These are phyloP conservation scores for Alisma plantagoaquatica DNA, from an alignment of 106 monocot species.

Conservation along the genomic window DNA sequence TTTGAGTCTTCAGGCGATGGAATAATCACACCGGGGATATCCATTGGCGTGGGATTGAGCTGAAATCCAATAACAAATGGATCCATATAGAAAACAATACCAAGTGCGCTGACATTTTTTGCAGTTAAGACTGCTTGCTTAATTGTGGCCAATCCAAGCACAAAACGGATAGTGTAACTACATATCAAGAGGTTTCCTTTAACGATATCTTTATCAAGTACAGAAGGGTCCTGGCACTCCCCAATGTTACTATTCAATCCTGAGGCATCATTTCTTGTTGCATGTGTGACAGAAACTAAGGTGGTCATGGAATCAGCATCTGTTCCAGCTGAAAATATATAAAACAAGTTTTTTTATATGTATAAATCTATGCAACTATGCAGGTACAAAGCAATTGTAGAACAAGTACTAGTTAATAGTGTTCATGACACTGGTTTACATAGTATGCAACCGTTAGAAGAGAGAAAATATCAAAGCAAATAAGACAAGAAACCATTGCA, in stretches of 20 bases:
- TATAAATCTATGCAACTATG: too few species aligned
- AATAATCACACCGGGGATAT: conserved; percentile 79
- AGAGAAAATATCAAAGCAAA: too few species aligned
- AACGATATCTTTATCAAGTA: conserved; percentile 42
- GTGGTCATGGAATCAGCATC: conserved; percentile 60
- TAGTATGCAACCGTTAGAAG: too few species aligned
- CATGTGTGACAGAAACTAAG: conserved; percentile 68
- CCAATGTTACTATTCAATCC: conserved; percentile 32
- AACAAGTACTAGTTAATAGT: too few species aligned
- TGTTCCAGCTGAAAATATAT: conserved; percentile 59
- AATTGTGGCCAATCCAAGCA: conserved; percentile 80
- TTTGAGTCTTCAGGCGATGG: conserved; percentile 85
- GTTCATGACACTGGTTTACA: too few species aligned
- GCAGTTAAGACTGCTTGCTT: conserved; percentile 82
- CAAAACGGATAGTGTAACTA: conserved; percentile 79
- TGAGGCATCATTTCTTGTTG: conserved; percentile 40
- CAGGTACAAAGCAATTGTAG: too few species aligned
- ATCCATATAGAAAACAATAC: conserved; percentile 88
- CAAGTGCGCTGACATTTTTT: conserved; percentile 78
- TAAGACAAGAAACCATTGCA: too few species aligned
- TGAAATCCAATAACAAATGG: conserved; percentile 88
- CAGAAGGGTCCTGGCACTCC: conserved; percentile 90
- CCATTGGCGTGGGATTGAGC: conserved; percentile 89
- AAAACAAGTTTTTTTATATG: too few species aligned
- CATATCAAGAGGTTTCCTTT: conserved; percentile 77